Evolutionary conservation across 83 land plant species (phyloP).

Genomic region (Diphasiastrum complanatum): DNA sequence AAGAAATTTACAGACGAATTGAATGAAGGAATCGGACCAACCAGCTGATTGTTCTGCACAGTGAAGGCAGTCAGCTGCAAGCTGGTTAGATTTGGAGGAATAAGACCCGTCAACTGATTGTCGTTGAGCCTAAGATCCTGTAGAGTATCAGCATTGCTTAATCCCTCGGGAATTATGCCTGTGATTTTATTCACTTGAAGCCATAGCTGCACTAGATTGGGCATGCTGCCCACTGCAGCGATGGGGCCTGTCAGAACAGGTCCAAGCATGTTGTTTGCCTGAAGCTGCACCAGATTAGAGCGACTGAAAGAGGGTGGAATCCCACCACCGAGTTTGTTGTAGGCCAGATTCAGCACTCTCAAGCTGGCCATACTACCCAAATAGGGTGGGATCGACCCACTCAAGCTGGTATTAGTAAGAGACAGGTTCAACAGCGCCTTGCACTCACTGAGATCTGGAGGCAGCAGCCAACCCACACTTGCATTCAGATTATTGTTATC

Average conservation of each 20-base stretch:
- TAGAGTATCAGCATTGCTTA: not conserved
- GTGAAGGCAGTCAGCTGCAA: not conserved
- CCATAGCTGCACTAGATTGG: constrained; percentile 1
- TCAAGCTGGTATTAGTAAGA: constrained; percentile 22
- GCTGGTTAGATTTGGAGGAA: not conserved
- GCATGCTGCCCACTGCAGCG: constrained; percentile 7
- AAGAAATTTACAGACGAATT: not conserved
- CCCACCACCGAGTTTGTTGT: constrained; percentile 21
- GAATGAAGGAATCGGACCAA: not conserved
- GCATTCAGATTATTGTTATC: too few relatives aligned
- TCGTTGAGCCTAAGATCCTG: constrained; percentile 13
- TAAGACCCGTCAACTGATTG: not conserved
- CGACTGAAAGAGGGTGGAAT: constrained; percentile 9
- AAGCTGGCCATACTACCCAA: constrained; percentile 9
- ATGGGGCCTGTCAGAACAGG: not conserved
- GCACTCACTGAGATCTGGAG: constrained; percentile 1
- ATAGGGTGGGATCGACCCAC: constrained; percentile 7
- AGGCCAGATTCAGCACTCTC: constrained; percentile 17
- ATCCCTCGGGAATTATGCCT: not conserved
- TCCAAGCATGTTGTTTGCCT: constrained; percentile 11
- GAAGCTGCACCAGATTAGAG: constrained; percentile 9
- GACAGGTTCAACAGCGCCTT: constrained; percentile 11
- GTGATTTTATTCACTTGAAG: constrained; percentile 10
- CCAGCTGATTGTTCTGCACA: constrained; percentile 7
- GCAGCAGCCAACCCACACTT: constrained; percentile 22